Evolutionary conservation across 495 filamentous ascomycete genomes (phyloP).

Genomic region (Acidiella bohemica): DNA sequence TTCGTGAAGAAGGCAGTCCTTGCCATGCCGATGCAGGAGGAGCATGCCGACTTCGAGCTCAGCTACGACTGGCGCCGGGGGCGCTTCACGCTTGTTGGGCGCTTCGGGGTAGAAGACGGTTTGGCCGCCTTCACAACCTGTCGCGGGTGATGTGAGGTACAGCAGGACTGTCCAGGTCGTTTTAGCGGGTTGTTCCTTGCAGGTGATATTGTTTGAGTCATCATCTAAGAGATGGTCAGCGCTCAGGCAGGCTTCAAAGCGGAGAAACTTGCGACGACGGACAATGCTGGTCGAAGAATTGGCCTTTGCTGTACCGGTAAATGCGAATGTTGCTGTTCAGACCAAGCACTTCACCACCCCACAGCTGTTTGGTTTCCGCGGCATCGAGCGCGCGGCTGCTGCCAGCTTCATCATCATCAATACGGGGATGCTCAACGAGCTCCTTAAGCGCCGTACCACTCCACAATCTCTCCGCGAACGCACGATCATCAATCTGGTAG

Average conservation of each 20-base stretch:
- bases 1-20: slow-evolving; percentile 83
- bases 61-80: slow-evolving; percentile 41
- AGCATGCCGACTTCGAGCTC: slow-evolving; percentile 68
- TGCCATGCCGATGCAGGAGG: slow-evolving; percentile 77
- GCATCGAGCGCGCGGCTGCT: slow-evolving; percentile 15
- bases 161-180: slow-evolving; percentile 91
- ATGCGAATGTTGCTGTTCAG: slow-evolving; percentile 82
- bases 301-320: slow-evolving; percentile 76
- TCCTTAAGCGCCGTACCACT: slow-evolving; percentile 24
- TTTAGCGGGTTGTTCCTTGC: slow-evolving; percentile 44
- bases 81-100: slow-evolving; percentile 37
- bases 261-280: slow-evolving; percentile 10
- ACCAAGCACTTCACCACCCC: slow-evolving; percentile 77
- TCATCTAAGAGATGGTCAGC: slow-evolving; percentile 42
- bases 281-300: slow-evolving; percentile 87
- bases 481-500: slow-evolving; percentile 65
- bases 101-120: slow-evolving; percentile 79
- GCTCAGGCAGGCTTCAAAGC: not conserved
- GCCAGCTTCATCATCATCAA: too few species aligned
- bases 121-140: slow-evolving; percentile 66
- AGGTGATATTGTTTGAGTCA: slow-evolving; percentile 55
- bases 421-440: slow-evolving; percentile 23
- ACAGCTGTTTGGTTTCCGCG: slow-evolving; percentile 34
- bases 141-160: slow-evolving; percentile 59
- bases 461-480: slow-evolving; percentile 60